Conservation (phyloP, 345 rosid species). For the Brassica rapa region DNA sequence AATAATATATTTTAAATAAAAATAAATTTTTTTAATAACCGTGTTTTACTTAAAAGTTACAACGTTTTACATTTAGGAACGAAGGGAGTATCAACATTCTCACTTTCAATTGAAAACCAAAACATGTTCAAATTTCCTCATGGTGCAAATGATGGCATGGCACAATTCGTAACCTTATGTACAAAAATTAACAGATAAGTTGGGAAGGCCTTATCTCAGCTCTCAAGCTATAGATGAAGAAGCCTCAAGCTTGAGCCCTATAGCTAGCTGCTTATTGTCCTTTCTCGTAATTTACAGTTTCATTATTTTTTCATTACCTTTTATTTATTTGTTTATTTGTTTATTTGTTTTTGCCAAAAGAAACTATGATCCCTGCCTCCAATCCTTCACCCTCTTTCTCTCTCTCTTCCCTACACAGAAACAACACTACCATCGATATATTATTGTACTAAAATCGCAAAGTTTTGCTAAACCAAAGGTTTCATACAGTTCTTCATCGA, state of each 20-base stretch:
- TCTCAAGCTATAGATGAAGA: neutral
- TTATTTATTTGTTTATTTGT: neutral
- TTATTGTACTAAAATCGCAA: neutral
- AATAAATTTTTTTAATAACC: no score
- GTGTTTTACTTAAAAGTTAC: no score
- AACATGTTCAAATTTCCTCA: neutral
- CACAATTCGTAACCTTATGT: neutral
- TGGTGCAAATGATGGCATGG: neutral
- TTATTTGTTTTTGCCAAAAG: neutral
- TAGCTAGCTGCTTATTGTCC: conserved; percentile 22
- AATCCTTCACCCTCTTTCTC: conserved; percentile 20
- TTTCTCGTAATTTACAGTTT: conserved; percentile 18
- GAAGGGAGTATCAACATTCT: no score
- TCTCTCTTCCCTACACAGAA: conserved; percentile 17
- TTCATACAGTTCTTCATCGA: conserved; percentile 1
- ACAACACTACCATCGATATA: conserved; percentile 17
- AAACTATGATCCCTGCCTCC: conserved; percentile 40
- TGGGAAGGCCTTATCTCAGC: neutral
- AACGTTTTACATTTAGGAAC: no score
- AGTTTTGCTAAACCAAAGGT: neutral
- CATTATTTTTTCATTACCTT: neutral
- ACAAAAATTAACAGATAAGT: neutral
- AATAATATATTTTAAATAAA: no score
- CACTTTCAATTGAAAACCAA: neutral
- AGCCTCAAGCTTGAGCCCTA: conserved; percentile 23